Conservation (phyloP, 176 grass and related monocot genomes). For the Bonia amplexicaulis region DNA sequence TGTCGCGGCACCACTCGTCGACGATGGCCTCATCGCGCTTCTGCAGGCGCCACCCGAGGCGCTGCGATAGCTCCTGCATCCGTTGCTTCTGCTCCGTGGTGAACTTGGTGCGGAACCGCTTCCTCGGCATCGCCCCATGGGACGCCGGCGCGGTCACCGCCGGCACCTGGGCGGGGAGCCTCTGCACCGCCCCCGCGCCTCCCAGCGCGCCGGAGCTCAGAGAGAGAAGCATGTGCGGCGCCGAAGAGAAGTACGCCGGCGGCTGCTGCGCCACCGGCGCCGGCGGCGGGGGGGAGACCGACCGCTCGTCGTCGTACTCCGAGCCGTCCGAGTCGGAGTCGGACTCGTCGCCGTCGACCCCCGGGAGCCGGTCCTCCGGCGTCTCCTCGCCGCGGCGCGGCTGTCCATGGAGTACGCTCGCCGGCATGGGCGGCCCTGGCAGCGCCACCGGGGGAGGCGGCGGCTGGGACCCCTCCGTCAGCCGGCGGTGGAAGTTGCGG, state of each 20-base stretch:
- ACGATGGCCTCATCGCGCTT: slow-evolving; percentile 83
- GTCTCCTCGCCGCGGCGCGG: slow-evolving; percentile 32
- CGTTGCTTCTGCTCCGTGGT: slow-evolving; percentile 84
- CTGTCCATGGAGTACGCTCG: slow-evolving; percentile 9
- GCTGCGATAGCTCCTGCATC: slow-evolving; percentile 95
- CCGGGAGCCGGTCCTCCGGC: slow-evolving; percentile 38
- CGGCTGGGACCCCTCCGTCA: slow-evolving; percentile 22
- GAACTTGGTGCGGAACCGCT: slow-evolving; percentile 97
- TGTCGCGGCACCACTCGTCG: slow-evolving; percentile 83
- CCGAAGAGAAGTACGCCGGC: slow-evolving; percentile 47
- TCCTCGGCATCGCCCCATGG: slow-evolving; percentile 23
- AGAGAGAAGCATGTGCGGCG: slow-evolving; percentile 85
- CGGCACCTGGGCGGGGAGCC: slow-evolving; percentile 7
- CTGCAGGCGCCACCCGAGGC: slow-evolving; percentile 93
- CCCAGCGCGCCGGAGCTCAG: slow-evolving; percentile 52
- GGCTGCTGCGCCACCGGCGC: slow-evolving; percentile 38
- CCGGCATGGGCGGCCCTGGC: slow-evolving; percentile 1
- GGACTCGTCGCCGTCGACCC: slow-evolving; percentile 43
- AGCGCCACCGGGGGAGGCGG: neutral
- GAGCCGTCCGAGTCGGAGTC: slow-evolving; percentile 57
- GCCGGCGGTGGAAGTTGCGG: slow-evolving; percentile 93
- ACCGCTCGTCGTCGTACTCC: slow-evolving; percentile 54
- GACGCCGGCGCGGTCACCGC: slow-evolving; percentile 18
- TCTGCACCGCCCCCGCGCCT: neutral
- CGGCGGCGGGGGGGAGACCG: slow-evolving; percentile 33